These are phyloP conservation scores for Calocybe indica DNA, from an alignment of 768 basidiomycete species.

Conservation along the genomic window DNA sequence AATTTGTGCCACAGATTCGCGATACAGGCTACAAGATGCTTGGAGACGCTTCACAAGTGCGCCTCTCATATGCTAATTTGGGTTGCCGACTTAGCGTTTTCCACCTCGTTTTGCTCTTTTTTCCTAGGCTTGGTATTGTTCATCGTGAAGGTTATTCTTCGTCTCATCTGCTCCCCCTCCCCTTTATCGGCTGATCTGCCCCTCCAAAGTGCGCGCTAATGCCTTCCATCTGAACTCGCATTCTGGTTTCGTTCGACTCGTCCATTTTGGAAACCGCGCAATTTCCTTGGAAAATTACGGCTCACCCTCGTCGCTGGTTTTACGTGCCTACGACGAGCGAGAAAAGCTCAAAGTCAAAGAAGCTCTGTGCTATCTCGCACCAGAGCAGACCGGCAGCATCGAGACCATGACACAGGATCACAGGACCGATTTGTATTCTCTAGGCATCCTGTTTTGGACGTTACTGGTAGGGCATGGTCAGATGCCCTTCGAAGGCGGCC, in stretches of 20 bases:
- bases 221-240: slow-evolving; percentile 71
- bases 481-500: slow-evolving; percentile 56
- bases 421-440: slow-evolving; percentile 67
- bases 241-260: slow-evolving; percentile 62
- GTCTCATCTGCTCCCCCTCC: neutral
- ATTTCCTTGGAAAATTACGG: slow-evolving; percentile 67
- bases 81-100: neutral
- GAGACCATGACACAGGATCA: slow-evolving; percentile 71
- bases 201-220: slow-evolving; percentile 51
- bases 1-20: slow-evolving; percentile 45
- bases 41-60: slow-evolving; percentile 61
- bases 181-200: neutral
- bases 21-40: slow-evolving; percentile 67
- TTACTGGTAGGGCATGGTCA: slow-evolving; percentile 64
- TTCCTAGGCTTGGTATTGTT: slow-evolving; percentile 43
- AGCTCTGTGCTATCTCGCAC: slow-evolving; percentile 68
- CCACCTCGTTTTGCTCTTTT: slow-evolving; percentile 4
- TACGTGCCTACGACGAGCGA: slow-evolving; percentile 52
- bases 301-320: slow-evolving; percentile 63
- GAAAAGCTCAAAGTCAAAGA: slow-evolving; percentile 71
- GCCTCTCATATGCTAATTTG: slow-evolving; percentile 6
- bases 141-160: slow-evolving; percentile 57
- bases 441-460: slow-evolving; percentile 72
- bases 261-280: slow-evolving; percentile 72
- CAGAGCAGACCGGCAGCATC: slow-evolving; percentile 71